phyloP scores from a whole-genome alignment of 768 basidiomycete genomes.

The Coprinopsis sp. region DNA sequence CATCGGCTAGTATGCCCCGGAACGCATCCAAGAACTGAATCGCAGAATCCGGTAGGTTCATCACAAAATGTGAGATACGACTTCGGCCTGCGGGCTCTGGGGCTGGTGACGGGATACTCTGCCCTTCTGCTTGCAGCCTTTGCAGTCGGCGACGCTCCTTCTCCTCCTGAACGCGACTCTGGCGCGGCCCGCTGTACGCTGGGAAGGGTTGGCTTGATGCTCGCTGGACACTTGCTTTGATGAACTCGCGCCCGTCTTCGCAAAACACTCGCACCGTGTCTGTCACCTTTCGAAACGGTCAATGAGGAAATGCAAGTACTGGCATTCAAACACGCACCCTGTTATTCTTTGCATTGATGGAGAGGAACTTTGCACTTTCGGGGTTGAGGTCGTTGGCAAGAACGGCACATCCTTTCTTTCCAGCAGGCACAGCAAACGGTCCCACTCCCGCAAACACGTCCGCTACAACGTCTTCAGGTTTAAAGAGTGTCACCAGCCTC shows the following conservation, averaged over 20 bases:
- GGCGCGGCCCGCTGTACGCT: conserved; percentile 44
- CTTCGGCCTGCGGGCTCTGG: conserved; percentile 29
- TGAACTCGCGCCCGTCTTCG: conserved; percentile 86
- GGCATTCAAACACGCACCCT: conserved; percentile 45
- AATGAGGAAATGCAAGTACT: conserved; percentile 1
- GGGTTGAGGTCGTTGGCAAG: conserved; percentile 96
- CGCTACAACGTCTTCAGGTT: conserved; percentile 72
- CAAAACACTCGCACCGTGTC: conserved; percentile 67
- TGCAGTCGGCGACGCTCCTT: conserved; percentile 34
- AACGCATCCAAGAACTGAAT: conserved; percentile 88
- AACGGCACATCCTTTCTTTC: conserved; percentile 85
- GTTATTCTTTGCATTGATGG: conserved; percentile 70
- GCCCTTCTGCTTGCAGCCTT: conserved; percentile 19
- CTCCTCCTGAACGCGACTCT: conserved; percentile 41
- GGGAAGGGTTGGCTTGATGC: conserved; percentile 66
- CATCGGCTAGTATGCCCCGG: conserved; percentile 57
- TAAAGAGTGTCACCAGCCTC: conserved; percentile 72
- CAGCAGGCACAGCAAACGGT: conserved; percentile 92
- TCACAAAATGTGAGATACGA: conserved; percentile 83
- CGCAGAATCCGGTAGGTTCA: conserved; percentile 95
- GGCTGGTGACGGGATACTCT: conserved; percentile 9
- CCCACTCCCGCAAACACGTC: conserved; percentile 98
- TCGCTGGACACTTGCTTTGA: conserved; percentile 50
- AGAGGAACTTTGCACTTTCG: conserved; percentile 72
- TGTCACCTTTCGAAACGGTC: conserved; percentile 49